Percentiles rank a stretch among this genome's conserved stretches.
Evolutionary conservation across 2,329 filamentous ascomycete species (phyloP).

Genomic region (Diaporthe nobilis): DNA sequence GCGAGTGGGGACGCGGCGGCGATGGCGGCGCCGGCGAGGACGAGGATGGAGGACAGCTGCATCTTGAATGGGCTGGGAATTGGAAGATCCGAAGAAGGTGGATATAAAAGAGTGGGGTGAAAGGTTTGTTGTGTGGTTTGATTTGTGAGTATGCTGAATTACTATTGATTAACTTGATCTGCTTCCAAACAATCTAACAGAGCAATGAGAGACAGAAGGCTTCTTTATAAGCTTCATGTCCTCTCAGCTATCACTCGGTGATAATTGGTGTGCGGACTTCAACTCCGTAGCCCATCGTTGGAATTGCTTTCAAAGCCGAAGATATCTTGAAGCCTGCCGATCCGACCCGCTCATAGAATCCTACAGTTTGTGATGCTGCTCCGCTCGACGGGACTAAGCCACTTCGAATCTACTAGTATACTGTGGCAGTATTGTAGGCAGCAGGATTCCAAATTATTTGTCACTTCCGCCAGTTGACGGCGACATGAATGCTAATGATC

Average conservation of each 20-base stretch:
- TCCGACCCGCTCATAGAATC: slow-evolving; percentile 15
- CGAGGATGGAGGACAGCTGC: slow-evolving; percentile 11
- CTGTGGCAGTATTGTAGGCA: background rate
- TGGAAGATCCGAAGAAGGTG: background rate
- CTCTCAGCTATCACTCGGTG: background rate
- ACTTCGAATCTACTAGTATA: background rate
- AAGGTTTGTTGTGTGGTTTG: background rate
- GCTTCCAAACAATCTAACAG: background rate
- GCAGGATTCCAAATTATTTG: background rate
- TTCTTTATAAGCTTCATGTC: background rate
- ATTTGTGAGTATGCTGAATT: background rate
- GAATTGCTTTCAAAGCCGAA: background rate
- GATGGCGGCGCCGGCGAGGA: slow-evolving; percentile 5
- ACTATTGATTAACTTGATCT: background rate
- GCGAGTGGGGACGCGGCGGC: slow-evolving; percentile 8
- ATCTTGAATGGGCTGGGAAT: background rate
- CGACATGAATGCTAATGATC: background rate
- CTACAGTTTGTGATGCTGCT: background rate
- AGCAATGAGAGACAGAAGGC: background rate
- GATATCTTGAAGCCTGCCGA: slow-evolving; percentile 15
- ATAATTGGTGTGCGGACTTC: background rate
- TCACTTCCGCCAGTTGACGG: background rate
- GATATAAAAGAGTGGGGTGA: background rate
- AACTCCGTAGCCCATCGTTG: background rate
- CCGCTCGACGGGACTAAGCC: background rate